phyloP scores from a whole-genome alignment of 2,329 filamentous ascomycete genomes.

The Colletotrichum caudatum region DNA sequence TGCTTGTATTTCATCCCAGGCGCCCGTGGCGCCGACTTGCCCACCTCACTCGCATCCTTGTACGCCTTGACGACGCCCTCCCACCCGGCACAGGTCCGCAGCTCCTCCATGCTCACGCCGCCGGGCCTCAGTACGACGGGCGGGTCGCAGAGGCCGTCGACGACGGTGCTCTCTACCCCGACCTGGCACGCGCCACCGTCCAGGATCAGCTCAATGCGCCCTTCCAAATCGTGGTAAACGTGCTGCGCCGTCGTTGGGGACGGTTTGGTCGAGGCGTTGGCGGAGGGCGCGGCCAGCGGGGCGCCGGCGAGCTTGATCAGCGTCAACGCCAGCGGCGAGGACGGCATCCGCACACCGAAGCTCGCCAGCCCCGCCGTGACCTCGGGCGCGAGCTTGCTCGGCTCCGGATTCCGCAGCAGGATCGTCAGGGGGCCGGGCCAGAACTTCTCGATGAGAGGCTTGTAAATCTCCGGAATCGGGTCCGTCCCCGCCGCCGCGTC shows the following conservation, averaged over 20 bases:
- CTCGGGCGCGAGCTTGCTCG: constrained; percentile 82
- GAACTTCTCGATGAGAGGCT: constrained; percentile 81
- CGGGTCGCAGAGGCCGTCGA: constrained; percentile 86
- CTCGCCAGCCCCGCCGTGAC: constrained; percentile 88
- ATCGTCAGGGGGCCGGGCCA: constrained; percentile 97
- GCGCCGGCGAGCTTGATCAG: constrained; percentile 84
- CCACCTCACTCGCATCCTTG: constrained; percentile 77
- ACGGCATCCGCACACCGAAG: constrained; percentile 92
- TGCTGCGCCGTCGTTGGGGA: constrained; percentile 92
- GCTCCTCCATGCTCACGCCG: constrained; percentile 84
- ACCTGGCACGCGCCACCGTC: constrained; percentile 90
- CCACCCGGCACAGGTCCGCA: constrained; percentile 83
- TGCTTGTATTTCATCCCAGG: constrained; percentile 99
- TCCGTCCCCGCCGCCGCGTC: constrained; percentile 46
- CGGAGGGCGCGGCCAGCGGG: constrained; percentile 91
- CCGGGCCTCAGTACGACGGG: constrained; percentile 88
- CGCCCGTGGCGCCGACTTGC: constrained; percentile 77
- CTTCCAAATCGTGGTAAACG: constrained; percentile 85
- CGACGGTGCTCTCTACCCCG: constrained; percentile 96
- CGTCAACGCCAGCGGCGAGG: constrained; percentile 83
- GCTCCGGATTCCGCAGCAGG: constrained; percentile 80
- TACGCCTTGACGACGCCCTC: constrained; percentile 82
- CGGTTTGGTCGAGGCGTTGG: constrained; percentile 93
- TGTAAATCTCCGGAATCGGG: constrained; percentile 79
- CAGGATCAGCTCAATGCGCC: constrained; percentile 86